Evolutionary conservation across 495 filamentous ascomycete species (phyloP), one percentile per base, ranked within the genome.

Genomic region (Penicillium fimorum): DNA sequence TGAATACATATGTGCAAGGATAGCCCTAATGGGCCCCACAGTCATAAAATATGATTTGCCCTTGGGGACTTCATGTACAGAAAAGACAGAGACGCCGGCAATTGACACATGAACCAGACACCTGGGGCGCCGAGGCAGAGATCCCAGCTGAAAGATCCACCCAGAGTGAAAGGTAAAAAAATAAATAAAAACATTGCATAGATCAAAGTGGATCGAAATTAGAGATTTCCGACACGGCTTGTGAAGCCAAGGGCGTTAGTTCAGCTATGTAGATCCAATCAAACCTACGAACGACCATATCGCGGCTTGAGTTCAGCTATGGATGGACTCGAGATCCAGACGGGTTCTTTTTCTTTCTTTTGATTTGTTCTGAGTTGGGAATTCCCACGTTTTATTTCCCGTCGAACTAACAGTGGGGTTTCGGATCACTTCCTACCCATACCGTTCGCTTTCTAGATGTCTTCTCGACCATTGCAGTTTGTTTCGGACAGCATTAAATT

Each of bases 221-320:
- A 4, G 17, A 35, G 17, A 45, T 53, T 45, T 53, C 20, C 12
- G 27, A 35, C 27, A 53, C 48, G 48, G 50, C 33, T 57, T 47
- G 32, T 53, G 46, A 47, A 53, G 43, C 57, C 66, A 68, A 61
- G 40, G 12, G 10, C 50, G 25, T 66, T 68, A 68, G 65, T 51
- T 25, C 17, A 42, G 45, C 25, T 32, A 25, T 27, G 53, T 33
- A 33, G 61, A 54, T 32, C 65, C 65, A 68, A 68, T 68, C 57
- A 42, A 46, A 18, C 48, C n/a, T 10, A 25, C 41, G 43, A 56
- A 64, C 47, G 50, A 45, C 49, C 57, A 53, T 32, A 13, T 57
- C 46, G 59, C 60, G 58, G 55, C 50, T 66, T 44, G 25, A 24
- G 56, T 66, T 66, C 65, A 68, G 65, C 65, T 68, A 59, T 43